Conservation (phyloP, 257 asterid species). For the Fraxinus anomala region DNA sequence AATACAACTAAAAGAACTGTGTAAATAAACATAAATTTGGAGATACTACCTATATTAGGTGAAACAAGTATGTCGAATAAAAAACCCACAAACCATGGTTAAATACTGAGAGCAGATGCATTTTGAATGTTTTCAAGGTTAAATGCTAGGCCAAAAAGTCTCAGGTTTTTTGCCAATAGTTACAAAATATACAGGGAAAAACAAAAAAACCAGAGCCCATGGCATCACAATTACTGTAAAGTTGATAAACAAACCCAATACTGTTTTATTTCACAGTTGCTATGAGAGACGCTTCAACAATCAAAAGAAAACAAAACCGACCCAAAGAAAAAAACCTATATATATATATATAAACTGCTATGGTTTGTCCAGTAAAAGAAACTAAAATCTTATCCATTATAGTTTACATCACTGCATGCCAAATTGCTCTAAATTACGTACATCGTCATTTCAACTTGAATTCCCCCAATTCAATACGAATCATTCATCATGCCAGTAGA, state of each 20-base stretch:
- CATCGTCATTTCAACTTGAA: background rate
- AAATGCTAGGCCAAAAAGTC: background rate
- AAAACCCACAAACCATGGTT: background rate
- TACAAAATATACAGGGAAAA: no score
- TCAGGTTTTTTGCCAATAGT: background rate
- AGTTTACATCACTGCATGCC: background rate
- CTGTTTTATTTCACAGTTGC: conserved; percentile 28
- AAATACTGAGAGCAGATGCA: background rate
- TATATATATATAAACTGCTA: conserved; percentile 1
- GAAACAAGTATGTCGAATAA: background rate
- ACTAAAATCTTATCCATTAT: background rate
- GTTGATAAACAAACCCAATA: conserved; percentile 19
- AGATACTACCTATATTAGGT: background rate
- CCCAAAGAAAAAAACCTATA: conserved; percentile 1
- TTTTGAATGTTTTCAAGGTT: background rate
- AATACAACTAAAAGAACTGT: no score
- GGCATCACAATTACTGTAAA: conserved; percentile 26
- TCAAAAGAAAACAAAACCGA: conserved; percentile 26
- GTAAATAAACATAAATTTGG: background rate
- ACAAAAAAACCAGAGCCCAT: background rate
- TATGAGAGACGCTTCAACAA: conserved; percentile 28
- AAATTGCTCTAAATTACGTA: background rate
- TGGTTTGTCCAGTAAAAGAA: background rate
- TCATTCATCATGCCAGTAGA: conserved; percentile 49
- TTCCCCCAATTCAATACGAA: conserved; percentile 14